Evolutionary conservation across 202 grass and related monocot genomes (phyloP), one percentile per base, ranked within the genome.

Genomic region (Musa balbisiana): DNA sequence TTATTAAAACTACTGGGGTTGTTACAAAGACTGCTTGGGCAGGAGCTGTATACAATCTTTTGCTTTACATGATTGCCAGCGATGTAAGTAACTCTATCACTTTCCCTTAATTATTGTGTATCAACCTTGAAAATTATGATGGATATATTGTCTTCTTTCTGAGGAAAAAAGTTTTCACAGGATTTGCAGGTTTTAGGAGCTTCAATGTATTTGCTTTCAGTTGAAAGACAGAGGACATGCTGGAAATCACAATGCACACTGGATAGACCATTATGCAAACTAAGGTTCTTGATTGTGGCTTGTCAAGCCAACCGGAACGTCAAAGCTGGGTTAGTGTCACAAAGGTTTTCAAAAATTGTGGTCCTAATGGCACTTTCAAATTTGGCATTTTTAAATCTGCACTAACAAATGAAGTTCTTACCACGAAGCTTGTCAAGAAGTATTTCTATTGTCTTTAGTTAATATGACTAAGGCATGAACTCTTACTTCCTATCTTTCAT

Each of bases 41-140:
- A 64, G 94, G 94, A 76, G 94, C 94, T 87, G 94, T 87, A 70
- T 98, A 94, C 70, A 94, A 98, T 89, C 88, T 98, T 81, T 81
- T 94, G 70, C 75, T 87, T 49, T 98, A 92, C 87, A 89, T 98
- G 91, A 88, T 98, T 78, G 94, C 88, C 62, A 98, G 91, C 49
- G 91, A 98, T 92, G 94, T 98, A 98, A 56, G 76, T 27, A 8
- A 23, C 12, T 26, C 12, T 9, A 64, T 33, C 49, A 29, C 64
- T 19, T 19, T 33, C 64, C 25, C 12, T 82, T 79, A 17, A 19
- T 21, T 26, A 68, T 78, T 11, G 69, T 71, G 26, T 43, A 80
- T 23, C 23, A 65, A 3, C 54, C 71, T 74, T 77, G 11, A 10
- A 12, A 60, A 27, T 71, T 67, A 82, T 56, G 17, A 69, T 76